phyloP scores from a whole-genome alignment of 192 early-diverging fungal genomes.

The Mortierella claussenii region DNA sequence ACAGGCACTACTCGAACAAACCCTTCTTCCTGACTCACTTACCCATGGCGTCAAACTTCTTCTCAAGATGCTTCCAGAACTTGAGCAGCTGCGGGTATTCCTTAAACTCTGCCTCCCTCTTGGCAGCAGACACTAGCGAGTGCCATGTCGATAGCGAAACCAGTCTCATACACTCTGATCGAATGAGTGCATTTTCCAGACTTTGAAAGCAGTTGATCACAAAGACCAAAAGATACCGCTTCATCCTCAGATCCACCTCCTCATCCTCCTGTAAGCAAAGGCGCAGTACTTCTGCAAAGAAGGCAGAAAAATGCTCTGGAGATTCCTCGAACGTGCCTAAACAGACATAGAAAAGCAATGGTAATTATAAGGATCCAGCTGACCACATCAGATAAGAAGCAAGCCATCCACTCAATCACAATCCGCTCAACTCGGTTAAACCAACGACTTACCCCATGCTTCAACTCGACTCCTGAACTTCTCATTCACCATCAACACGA shows the following conservation, averaged over 20 bases:
- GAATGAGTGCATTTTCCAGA: conserved; percentile 80
- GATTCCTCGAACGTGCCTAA: conserved; percentile 53
- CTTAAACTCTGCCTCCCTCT: conserved; percentile 70
- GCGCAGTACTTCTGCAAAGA: conserved; percentile 66
- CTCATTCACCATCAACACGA: conserved; percentile 90
- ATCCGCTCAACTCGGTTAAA: no score
- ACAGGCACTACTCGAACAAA: no score
- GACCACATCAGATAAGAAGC: background rate
- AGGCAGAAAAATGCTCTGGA: conserved; percentile 62
- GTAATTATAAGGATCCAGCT: background rate
- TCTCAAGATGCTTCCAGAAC: conserved; percentile 72
- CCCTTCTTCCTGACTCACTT: no score
- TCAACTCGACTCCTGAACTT: conserved; percentile 82
- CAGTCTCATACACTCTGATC: conserved; percentile 81
- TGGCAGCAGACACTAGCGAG: conserved; percentile 60
- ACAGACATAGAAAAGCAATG: conserved; percentile 13
- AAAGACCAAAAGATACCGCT: conserved; percentile 75
- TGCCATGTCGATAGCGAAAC: conserved; percentile 83
- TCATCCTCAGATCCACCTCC: conserved; percentile 43
- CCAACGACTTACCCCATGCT: conserved; percentile 64
- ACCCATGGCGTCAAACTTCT: conserved; percentile 63
- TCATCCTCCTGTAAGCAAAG: conserved; percentile 53
- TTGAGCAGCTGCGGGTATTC: conserved; percentile 69
- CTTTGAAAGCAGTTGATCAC: conserved; percentile 87
- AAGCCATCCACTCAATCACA: no score